These are phyloP conservation scores for Ophiostoma sp. DNA, from an alignment of 2,329 filamentous ascomycete species.

Conservation along the genomic window DNA sequence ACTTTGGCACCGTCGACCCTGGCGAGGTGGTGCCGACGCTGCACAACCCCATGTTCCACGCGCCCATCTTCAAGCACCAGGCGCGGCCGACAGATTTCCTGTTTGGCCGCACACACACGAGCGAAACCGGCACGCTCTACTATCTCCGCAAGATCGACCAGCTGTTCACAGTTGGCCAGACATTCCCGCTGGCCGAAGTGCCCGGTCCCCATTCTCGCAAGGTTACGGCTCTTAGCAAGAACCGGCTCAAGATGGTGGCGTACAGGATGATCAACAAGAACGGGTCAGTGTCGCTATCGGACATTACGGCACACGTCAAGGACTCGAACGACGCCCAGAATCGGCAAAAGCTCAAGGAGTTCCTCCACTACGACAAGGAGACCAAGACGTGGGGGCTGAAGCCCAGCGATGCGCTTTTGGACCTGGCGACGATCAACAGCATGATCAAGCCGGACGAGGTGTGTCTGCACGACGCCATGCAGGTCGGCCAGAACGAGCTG, in stretches of 20 bases:
- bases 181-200: constrained; percentile 86
- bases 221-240: constrained; percentile 95
- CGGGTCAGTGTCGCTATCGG: constrained; percentile 66
- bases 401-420: constrained; percentile 67
- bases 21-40: constrained; percentile 87
- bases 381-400: constrained; percentile 80
- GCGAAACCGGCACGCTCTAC: constrained; percentile 70
- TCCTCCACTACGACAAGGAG: constrained; percentile 84
- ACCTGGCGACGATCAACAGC: constrained; percentile 71
- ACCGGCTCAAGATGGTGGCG: constrained; percentile 90
- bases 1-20: constrained; percentile 87
- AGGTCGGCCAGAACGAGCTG: constrained; percentile 85
- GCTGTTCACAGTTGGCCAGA: constrained; percentile 84
- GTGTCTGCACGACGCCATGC: constrained; percentile 92
- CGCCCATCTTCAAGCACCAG: constrained; percentile 84
- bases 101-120: constrained; percentile 75
- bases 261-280: constrained; percentile 82
- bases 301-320: constrained; percentile 86
- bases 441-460: constrained; percentile 97
- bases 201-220: constrained; percentile 90
- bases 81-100: constrained; percentile 78
- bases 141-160: constrained; percentile 87
- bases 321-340: constrained; percentile 94
- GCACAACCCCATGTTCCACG: constrained; percentile 92
- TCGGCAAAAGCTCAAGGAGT: constrained; percentile 93